Base-by-base conservation (phyloP, 2,329 filamentous ascomycete species). In the Arthrobotrys megalospora region DNA sequence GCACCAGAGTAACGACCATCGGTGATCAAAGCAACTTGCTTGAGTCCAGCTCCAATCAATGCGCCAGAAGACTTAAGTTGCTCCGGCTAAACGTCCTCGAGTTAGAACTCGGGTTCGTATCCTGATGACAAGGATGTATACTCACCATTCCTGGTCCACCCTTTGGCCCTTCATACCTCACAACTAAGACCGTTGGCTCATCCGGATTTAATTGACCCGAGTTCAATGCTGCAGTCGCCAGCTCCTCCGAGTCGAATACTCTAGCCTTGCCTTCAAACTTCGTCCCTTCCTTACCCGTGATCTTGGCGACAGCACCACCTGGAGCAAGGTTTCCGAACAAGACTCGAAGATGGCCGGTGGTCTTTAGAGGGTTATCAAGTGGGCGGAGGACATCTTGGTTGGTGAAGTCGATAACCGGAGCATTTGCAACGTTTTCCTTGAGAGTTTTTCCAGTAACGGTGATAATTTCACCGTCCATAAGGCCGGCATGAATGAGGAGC, bases 221-320 rank as follows among this genome's bases (percentile, higher is more conserved):
- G 24, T 90, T 91, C 11, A 98, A 87, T 0, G 94, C 94, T 0
- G 87, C 85, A 83, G 96, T 90, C 52, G 97, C 90, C 81, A 91
- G 88, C 81, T 90, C 87, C 85, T 97, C 95, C 82, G 96, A 95
- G 85, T 97, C 87, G 84, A 96, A 98, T 53, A 96, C 93, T 19
- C 90, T 88, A 0, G 93, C 95, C 80, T 90, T 90, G 60, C 95
- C 95, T 0, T 88, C 91, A 85, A 98, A 98, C 11, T 85, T 87
- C 6, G 94, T 88, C 1, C 95, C 95, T 84, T 98, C 95, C 84
- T 97, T 97, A 41, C 95, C 95, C 0, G 95, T 97, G 84, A 98
- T 97, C 85, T 98, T 98, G 77, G 94, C 94, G 0, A 98, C 94
- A 0, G 94, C 92, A 38, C 95, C 95, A 10, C 90, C 92, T 0